These are phyloP conservation scores for Strobilomyces dryophilus DNA, from an alignment of 768 basidiomycete genomes.

Conservation along the genomic window DNA sequence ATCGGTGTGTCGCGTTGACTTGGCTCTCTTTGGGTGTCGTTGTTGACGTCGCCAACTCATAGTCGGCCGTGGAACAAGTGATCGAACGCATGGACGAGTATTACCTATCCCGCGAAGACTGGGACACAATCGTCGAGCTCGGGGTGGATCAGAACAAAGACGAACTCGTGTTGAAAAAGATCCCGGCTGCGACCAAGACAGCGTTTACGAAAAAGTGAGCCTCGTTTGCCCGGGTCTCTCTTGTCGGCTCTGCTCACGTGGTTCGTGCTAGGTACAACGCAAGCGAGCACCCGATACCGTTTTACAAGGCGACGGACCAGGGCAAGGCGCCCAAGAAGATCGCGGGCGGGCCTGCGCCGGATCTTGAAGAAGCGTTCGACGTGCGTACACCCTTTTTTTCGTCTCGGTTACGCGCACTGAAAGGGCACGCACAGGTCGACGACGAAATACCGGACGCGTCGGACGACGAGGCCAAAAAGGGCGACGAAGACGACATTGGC, in stretches of 20 bases:
- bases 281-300: slow-evolving; percentile 88
- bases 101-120: slow-evolving; percentile 89
- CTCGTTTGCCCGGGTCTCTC: not conserved
- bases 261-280: slow-evolving; percentile 74
- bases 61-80: slow-evolving; percentile 66
- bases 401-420: not conserved
- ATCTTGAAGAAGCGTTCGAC: slow-evolving; percentile 89
- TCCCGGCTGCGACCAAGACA: slow-evolving; percentile 75
- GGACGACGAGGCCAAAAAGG: slow-evolving; percentile 42
- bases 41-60: not conserved
- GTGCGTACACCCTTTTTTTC: slow-evolving; percentile 35
- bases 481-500: slow-evolving; percentile 37
- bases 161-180: slow-evolving; percentile 75
- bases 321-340: slow-evolving; percentile 81
- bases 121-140: slow-evolving; percentile 93
- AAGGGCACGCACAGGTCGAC: slow-evolving; percentile 35
- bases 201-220: slow-evolving; percentile 81
- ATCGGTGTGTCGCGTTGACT: slow-evolving; percentile 49
- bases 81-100: slow-evolving; percentile 93
- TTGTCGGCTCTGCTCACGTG: not conserved
- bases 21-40: not conserved
- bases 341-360: slow-evolving; percentile 69
- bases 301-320: slow-evolving; percentile 82
- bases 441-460: slow-evolving; percentile 43
- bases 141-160: slow-evolving; percentile 81